Base-by-base conservation (phyloP, 75 land plant genomes). In the Gnetum montanum region DNA sequence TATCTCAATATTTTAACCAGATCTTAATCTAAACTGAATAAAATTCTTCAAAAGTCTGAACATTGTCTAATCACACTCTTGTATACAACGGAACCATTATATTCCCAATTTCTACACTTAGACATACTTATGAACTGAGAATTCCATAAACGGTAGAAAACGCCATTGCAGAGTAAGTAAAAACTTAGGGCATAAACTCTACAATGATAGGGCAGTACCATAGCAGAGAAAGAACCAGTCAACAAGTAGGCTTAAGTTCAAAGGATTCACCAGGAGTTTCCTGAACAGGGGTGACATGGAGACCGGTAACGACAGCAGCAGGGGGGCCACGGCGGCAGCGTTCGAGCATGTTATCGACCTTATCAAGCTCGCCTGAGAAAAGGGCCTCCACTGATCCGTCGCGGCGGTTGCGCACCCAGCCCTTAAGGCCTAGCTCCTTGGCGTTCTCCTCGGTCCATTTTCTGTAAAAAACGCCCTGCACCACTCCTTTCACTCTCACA, bases 311-410 rank as follows among this genome's bases (percentile, higher is more conserved):
- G 47, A 75, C 41, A 7, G 97, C 97, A 6, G 67, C 74, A 6
- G 66, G 31, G 3, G 98, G 84, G 7, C 85, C 85, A 1, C 76
- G 69, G 7, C 75, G 60, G 69, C 85, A 71, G 26, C 75, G 58
- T 19, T 71, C 69, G 46, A 83, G 61, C 90, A 88, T 84, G 57
- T 70, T 75, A 13, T 84, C 60, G 10, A 92, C 95, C 4, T 64
- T 49, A 18, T 60, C 49, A 44, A 75, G 55, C 2, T 71, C 61
- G 30, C 97, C 97, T 10, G 86, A 84, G 60, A 92, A 84, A 28
- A 92, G 57, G 35, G 90, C 97, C 50, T 92, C 97, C 56, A 92
- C 97, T 4, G 95, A 73, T 3, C 97, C 97, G 63, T 92, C 97
- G 28, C 85, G 46, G 38, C 77, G 53, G 63, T 92, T 92, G 43